Evolutionary conservation across 169 alveolate genomes (phyloP), one percentile per base, ranked within the genome.

Genomic region (Miamiensis avidus): DNA sequence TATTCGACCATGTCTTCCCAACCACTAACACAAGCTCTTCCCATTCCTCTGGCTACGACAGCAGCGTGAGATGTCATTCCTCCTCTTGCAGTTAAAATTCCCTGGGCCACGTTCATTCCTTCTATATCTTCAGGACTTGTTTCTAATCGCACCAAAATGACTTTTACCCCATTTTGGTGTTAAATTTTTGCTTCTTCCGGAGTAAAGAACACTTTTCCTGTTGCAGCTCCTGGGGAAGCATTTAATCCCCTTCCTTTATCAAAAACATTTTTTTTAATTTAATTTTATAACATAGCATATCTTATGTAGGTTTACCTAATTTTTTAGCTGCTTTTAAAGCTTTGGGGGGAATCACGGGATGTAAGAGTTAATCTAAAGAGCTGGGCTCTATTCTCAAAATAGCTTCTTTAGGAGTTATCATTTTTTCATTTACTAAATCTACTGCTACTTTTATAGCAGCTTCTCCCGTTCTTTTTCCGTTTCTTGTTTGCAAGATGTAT

Each of bases 31-130:
- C 95, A 88, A n/a, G 92, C 90, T 29, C 88, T 88, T 25, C 95
- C 95, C 92, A 91, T 85, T 28, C 95, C 91, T 76, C 95, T 90
- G 0, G 95, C 95, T 25, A 91, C 95, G 81, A 91, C 95, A 6
- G 95, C 95, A 31, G 95, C 95, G 73, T 91, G 95, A 75, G 92
- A 86, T 0, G 95, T 91, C 91, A 87, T 87, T 84, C 95, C 95
- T 49, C 95, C 95, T 74, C 90, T 49, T 0, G 84, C 83, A 74
- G 95, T 91, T 74, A 91, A 87, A 31, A 91, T 82, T 28, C 95
- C 95, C 82, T 83, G 81, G 79, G 91, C 91, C 33, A 87, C 86
- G 75, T 87, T 85, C 94, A 86, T 81, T 31, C 91, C 94, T 49
- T 78, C 83, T 69, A 87, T 77, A 79, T 87, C 92, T 75, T 87